phyloP scores from a whole-genome alignment of 1,139 yeast genomes.

The Lodderomyces theae region DNA sequence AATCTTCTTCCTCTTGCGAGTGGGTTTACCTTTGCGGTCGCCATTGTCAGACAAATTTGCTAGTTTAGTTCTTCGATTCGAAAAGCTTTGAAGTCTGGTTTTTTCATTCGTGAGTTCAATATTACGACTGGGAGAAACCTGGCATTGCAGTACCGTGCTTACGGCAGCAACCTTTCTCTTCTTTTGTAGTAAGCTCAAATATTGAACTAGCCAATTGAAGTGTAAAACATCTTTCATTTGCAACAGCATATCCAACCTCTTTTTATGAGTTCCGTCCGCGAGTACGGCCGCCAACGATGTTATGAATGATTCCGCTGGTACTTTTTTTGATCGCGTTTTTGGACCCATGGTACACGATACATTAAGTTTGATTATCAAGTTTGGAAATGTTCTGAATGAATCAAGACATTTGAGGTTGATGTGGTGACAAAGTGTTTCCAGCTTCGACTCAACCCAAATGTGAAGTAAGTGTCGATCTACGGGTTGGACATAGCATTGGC shows the following conservation, averaged over 20 bases:
- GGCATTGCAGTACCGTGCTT: background rate
- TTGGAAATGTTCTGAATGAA: slow-evolving; percentile 12
- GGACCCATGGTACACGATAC: slow-evolving; percentile 11
- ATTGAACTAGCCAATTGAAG: slow-evolving; percentile 12
- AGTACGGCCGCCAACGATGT: slow-evolving; percentile 12
- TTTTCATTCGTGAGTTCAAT: background rate
- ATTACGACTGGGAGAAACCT: background rate
- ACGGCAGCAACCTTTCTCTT: background rate
- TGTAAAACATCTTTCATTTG: slow-evolving; percentile 9
- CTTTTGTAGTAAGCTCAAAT: slow-evolving; percentile 8
- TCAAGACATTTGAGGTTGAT: slow-evolving; percentile 15
- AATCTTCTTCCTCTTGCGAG: background rate
- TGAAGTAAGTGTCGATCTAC: slow-evolving; percentile 14
- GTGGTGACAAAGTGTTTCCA: slow-evolving; percentile 13
- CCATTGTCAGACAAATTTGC: background rate
- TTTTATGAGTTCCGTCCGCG: slow-evolving; percentile 7
- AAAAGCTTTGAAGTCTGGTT: background rate
- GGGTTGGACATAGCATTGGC: slow-evolving; percentile 17
- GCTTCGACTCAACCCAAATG: slow-evolving; percentile 15
- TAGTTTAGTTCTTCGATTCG: background rate
- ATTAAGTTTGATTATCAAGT: slow-evolving; percentile 11
- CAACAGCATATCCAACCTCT: slow-evolving; percentile 9
- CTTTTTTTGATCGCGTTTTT: slow-evolving; percentile 9
- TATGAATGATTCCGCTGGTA: slow-evolving; percentile 8
- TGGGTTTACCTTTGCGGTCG: background rate